phyloP scores from a whole-genome alignment of 768 basidiomycete genomes.

The Flagelloscypha sp. region DNA sequence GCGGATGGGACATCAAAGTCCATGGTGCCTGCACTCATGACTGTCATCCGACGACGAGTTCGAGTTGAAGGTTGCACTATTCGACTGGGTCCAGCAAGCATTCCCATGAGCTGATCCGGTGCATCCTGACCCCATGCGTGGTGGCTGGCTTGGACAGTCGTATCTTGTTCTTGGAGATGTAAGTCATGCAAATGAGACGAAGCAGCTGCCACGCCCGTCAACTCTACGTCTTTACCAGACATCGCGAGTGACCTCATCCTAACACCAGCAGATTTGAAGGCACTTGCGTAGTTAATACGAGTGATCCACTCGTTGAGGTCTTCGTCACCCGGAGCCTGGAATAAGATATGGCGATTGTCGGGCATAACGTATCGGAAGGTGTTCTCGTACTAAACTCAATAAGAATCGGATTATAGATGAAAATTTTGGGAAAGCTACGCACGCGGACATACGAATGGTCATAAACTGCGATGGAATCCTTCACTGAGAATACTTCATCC shows the following conservation, averaged over 20 bases:
- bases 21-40: conserved; percentile 22
- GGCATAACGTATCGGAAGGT: conserved; percentile 73
- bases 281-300: conserved; percentile 86
- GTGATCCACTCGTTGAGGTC: conserved; percentile 90
- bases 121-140: conserved; percentile 36
- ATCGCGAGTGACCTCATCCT: conserved; percentile 71
- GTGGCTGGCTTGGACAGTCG: conserved; percentile 16
- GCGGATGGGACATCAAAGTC: conserved; percentile 39
- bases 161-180: conserved; percentile 28
- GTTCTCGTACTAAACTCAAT: conserved; percentile 43
- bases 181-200: conserved; percentile 73
- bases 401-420: background rate
- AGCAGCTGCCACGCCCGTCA: conserved; percentile 81
- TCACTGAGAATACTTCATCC: conserved; percentile 78
- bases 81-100: conserved; percentile 27
- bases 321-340: conserved; percentile 59
- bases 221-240: conserved; percentile 59
- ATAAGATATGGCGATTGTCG: conserved; percentile 72
- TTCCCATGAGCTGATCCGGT: conserved; percentile 32
- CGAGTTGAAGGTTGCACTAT: conserved; percentile 15
- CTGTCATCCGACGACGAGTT: conserved; percentile 22
- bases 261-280: conserved; percentile 81
- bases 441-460: conserved; percentile 78
- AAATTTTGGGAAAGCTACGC: conserved; percentile 13
- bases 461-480: conserved; percentile 69